Conservation (phyloP, 306 rosid species). For the Citrullus mucosospermus region DNA sequence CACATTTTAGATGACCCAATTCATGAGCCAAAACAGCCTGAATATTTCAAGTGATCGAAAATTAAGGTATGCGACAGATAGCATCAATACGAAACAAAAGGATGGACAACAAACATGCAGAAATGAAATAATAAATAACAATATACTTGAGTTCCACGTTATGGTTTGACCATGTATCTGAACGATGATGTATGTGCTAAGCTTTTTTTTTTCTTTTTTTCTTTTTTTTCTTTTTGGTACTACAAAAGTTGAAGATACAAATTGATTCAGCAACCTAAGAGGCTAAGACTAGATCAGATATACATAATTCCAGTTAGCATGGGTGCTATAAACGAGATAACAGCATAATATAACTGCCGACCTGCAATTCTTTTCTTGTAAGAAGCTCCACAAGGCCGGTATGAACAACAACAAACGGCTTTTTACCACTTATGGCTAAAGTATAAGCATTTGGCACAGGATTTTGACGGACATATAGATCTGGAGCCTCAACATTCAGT, state of each 20-base stretch:
- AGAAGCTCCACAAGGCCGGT: constrained; percentile 97
- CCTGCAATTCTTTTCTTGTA: constrained; percentile 82
- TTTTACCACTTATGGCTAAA: constrained; percentile 84
- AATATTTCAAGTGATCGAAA: constrained; percentile 10
- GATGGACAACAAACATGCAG: not conserved
- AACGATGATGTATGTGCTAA: not conserved
- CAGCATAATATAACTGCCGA: constrained; percentile 11
- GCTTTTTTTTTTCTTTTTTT: not conserved
- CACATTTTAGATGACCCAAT: constrained; percentile 93
- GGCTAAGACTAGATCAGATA: not conserved
- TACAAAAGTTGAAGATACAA: not conserved
- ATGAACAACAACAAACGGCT: constrained; percentile 82
- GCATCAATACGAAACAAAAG: not conserved
- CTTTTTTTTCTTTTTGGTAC: no score
- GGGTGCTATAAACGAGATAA: not conserved
- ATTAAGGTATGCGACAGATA: constrained; percentile 13
- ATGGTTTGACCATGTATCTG: not conserved
- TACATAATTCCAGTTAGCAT: not conserved
- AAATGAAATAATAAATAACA: not conserved
- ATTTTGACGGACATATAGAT: constrained; percentile 88
- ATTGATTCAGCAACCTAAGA: not conserved
- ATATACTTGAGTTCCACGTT: not conserved
- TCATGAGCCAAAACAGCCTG: constrained; percentile 99
- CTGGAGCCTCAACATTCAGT: constrained; percentile 70
- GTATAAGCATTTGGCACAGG: constrained; percentile 98